A percentile compares a stretch with the other conserved stretches of the same genome.
phyloP scores from a whole-genome alignment of 2,329 filamentous ascomycete genomes.

The Aspergillus sp. region DNA sequence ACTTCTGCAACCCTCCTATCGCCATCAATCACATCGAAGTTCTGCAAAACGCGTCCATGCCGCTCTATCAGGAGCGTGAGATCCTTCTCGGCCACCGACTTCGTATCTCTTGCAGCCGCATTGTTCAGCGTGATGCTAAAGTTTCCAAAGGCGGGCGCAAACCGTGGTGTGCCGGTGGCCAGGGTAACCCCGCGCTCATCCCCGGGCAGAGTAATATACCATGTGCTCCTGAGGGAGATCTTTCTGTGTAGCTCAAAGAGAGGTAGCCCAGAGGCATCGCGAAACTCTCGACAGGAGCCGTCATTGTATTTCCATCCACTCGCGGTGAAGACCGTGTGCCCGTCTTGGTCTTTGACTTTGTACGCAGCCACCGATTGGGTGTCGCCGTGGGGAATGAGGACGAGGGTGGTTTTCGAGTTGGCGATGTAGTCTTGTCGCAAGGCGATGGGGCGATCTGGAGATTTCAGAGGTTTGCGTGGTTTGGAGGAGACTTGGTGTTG shows the following conservation, averaged over 20 bases:
- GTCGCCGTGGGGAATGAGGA: slow-evolving; percentile 16
- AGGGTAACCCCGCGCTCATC: slow-evolving; percentile 5
- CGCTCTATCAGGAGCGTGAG: not conserved
- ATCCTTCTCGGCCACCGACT: slow-evolving; percentile 10
- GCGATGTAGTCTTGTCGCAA: slow-evolving; percentile 20
- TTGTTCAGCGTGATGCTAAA: slow-evolving; percentile 18
- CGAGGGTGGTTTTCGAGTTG: slow-evolving; percentile 12
- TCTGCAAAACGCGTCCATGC: not conserved
- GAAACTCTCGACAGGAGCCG: slow-evolving; percentile 22
- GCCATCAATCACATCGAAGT: not conserved
- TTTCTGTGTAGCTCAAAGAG: slow-evolving; percentile 24
- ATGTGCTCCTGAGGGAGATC: slow-evolving; percentile 7
- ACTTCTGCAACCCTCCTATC: not conserved
- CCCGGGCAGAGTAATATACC: slow-evolving; percentile 15
- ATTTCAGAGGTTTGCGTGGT: slow-evolving; percentile 15
- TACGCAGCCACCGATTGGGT: slow-evolving; percentile 18
- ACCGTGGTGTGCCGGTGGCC: slow-evolving; percentile 10
- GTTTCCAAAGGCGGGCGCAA: slow-evolving; percentile 6
- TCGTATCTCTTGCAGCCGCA: slow-evolving; percentile 9
- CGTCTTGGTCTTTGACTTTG: slow-evolving; percentile 18
- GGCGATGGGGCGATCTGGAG: slow-evolving; percentile 19
- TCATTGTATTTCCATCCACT: slow-evolving; percentile 24
- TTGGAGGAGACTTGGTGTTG: slow-evolving; percentile 9
- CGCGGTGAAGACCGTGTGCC: slow-evolving; percentile 16
- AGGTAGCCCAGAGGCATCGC: slow-evolving; percentile 23